Base-by-base conservation (phyloP, 495 filamentous ascomycete genomes). In the Rhypophila decipiens region DNA sequence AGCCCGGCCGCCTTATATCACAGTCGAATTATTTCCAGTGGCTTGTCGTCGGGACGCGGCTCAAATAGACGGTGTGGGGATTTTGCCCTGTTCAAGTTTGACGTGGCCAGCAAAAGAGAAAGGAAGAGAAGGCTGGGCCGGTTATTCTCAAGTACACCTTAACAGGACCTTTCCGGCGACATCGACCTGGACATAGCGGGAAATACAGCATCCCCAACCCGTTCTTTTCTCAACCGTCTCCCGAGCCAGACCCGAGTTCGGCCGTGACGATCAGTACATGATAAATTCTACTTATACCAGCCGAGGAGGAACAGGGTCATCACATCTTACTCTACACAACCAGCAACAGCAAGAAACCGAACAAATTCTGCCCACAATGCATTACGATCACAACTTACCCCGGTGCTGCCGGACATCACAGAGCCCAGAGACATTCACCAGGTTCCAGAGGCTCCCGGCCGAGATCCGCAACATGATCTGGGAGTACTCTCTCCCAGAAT, bases 401-500 rank as follows among this genome's bases (percentile, higher is more conserved):
- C 47, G 53, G 37, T 51, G 48, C 46, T 55, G 42, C 40, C 42
- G 49, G 40, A 45, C 37, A 46, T 52, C 34, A 2, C 37, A 63
- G 46, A 51, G 33, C 46, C 55, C 42, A 44, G 54, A 46, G 23
- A 58, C 19, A 31, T 69, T 59, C 36, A 39, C 20, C 48, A 59
- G 33, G 34, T 67, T 67, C 45, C 53, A 47, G 23, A 46, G 52
- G 40, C 62, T 69, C 7, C 66, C 66, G 39, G 53, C 56, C 21
- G 66, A 69, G 58, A 56, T 69, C 13, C 62, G 64, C 37, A 58
- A 58, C 51, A 67, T 67, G 51, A 63, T 68, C 51, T 74, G 71
- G 71, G 63, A 63, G 42, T 71, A 65, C 47, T 65, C 71, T 2
- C 59, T 74, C 24, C 71, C 71, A 10, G 68, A 73, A 27, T 34